These are phyloP conservation scores for Daldinia grandis DNA, from an alignment of 495 filamentous ascomycete species.

Conservation along the genomic window DNA sequence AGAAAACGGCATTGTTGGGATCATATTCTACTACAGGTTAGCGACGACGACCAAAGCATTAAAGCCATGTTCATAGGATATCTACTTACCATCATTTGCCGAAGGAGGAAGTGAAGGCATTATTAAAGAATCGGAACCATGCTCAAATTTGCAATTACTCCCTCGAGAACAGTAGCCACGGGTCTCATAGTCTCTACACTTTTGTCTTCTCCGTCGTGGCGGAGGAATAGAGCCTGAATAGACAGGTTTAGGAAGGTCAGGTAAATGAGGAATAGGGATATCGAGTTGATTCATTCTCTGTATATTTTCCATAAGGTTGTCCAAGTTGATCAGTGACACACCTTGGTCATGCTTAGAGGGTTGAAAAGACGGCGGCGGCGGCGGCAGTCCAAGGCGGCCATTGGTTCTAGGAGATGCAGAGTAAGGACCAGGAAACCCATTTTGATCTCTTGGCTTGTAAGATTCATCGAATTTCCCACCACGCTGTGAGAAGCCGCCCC, in stretches of 20 bases:
- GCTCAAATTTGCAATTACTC: slow-evolving; percentile 80
- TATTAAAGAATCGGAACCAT: slow-evolving; percentile 68
- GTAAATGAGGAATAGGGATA: slow-evolving; percentile 65
- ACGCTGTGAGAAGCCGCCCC: slow-evolving; percentile 61
- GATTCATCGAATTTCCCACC: slow-evolving; percentile 55
- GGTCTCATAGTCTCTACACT: slow-evolving; percentile 87
- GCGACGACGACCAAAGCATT: slow-evolving; percentile 19
- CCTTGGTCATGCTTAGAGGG: slow-evolving; percentile 36
- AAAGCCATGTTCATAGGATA: slow-evolving; percentile 11
- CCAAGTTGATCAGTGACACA: slow-evolving; percentile 60
- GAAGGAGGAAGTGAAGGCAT: slow-evolving; percentile 54
- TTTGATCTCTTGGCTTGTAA: slow-evolving; percentile 35
- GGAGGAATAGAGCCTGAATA: slow-evolving; percentile 33
- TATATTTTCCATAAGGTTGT: slow-evolving; percentile 74
- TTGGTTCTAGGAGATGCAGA: slow-evolving; percentile 16
- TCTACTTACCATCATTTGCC: slow-evolving; percentile 53
- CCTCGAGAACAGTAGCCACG: slow-evolving; percentile 87
- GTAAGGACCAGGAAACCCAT: slow-evolving; percentile 15
- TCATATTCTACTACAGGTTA: slow-evolving; percentile 74
- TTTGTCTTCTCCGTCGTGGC: slow-evolving; percentile 54
- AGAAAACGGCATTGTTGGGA: slow-evolving; percentile 70
- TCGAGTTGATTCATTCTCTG: slow-evolving; percentile 75
- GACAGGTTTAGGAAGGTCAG: slow-evolving; percentile 44
- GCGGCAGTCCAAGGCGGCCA: slow-evolving; percentile 36
- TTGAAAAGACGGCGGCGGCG: slow-evolving; percentile 38